Base-by-base conservation (phyloP, 768 basidiomycete genomes). In the Phanerochaete sordida region DNA sequence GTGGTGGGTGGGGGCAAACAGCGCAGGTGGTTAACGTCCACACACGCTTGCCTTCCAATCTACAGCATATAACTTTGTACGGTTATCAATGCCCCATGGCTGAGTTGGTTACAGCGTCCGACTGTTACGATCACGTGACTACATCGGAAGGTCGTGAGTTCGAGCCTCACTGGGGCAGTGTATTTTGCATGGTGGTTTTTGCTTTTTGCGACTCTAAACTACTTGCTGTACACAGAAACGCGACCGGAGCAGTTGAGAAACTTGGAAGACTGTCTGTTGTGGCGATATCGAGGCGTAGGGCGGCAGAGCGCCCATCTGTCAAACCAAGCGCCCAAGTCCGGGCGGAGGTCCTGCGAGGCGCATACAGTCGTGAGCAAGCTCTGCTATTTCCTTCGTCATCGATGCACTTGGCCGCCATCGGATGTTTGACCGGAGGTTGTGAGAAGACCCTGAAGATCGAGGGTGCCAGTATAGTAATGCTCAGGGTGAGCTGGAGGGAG, bases 91-190 rank as follows among this genome's bases (percentile, higher is more conserved):
- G 77, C 78, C 77, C 78, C 77, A 79, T 79, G 78, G 75, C 77
- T 79, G 75, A 79, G 76, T 75, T 77, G 78, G 76, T 77, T 69
- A 77, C 75, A 77, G 76, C 76, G 76, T 77, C 76, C 76, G 76
- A 77, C 76, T 77, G 76, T 77, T 77, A 76, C 26, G 53, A 11
- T 47, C 31, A 27, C 9, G 19, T 33, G 16, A 35, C n/a, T 28
- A 52, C 15, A 78, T 79, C 75, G 75, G 77, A 79, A 79, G 76
- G 78, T 77, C 76, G 77, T 73, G 76, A 78, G 77, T 79, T 79
- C 77, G 75, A 79, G 70, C 76, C 76, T 79, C 77, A 73, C 74
- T 79, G 76, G 77, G 77, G 78, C 39, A 43, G 39, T 43, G 11
- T 8, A n/a, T n/a, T n/a, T n/a, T n/a, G n/a, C n/a, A n/a, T n/a